These are phyloP conservation scores for Salisapilia sapeloensis DNA, from an alignment of 352 stramenopile genomes.

Conservation along the genomic window DNA sequence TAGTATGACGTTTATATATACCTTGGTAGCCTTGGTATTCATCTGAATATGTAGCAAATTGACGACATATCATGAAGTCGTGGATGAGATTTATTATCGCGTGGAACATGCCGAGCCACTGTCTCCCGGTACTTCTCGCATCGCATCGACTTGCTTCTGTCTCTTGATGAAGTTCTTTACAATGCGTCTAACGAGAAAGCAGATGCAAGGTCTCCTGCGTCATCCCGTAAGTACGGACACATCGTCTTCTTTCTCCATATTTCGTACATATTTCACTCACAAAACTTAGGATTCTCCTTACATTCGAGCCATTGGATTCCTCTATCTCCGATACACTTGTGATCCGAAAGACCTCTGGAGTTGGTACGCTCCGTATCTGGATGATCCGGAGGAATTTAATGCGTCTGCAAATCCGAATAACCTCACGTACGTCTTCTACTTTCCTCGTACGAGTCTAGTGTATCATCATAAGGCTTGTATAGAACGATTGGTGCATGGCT, in stretches of 20 bases:
- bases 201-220: conserved; percentile 92
- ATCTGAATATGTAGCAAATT: conserved; percentile 21
- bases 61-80: conserved; percentile 94
- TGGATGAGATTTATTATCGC: conserved; percentile 86
- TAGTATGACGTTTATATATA: conserved; percentile 27
- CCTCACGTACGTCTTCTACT: conserved; percentile 33
- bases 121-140: conserved; percentile 75
- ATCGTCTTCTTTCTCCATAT: conserved; percentile 1
- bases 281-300: conserved; percentile 84
- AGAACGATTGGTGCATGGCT: conserved; percentile 91
- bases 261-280: background rate
- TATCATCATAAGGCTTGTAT: conserved; percentile 1
- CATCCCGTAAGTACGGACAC: conserved; percentile 46
- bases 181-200: conserved; percentile 89
- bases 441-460: conserved; percentile 2
- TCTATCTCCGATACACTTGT: conserved; percentile 95
- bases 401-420: conserved; percentile 65
- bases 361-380: conserved; percentile 92
- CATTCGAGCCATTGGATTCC: conserved; percentile 92
- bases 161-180: conserved; percentile 94
- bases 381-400: conserved; percentile 89
- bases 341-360: conserved; percentile 86
- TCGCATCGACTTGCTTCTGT: conserved; percentile 93
- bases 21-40: background rate
- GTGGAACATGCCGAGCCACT: conserved; percentile 85